phyloP scores from a whole-genome alignment of 2,329 filamentous ascomycete genomes.

The Sclerotinia minor region DNA sequence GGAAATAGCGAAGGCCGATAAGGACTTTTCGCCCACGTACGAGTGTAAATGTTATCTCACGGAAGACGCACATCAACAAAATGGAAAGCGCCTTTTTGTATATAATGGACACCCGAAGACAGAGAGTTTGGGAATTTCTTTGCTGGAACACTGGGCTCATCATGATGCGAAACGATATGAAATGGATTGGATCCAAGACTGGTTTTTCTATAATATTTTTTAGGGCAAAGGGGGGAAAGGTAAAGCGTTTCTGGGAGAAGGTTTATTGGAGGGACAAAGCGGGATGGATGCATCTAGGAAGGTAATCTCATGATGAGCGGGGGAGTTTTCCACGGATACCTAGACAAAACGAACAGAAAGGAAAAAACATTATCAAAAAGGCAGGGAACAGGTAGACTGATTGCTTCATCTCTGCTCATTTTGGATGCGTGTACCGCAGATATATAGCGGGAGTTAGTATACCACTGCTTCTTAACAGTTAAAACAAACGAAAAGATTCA shows the following conservation, averaged over 20 bases:
- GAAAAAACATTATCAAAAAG: neutral
- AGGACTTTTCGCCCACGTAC: constrained; percentile 1
- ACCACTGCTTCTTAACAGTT: neutral
- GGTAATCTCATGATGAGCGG: constrained; percentile 6
- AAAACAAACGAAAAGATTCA: neutral
- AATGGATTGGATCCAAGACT: constrained; percentile 10
- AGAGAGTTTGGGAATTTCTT: constrained; percentile 15
- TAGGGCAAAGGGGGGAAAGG: neutral
- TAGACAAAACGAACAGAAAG: constrained; percentile 4
- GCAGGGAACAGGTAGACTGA: neutral
- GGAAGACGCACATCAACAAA: neutral
- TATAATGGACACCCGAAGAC: constrained; percentile 12
- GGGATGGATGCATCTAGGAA: constrained; percentile 5
- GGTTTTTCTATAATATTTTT: constrained; percentile 14
- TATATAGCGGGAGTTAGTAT: neutral
- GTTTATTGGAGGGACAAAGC: no score
- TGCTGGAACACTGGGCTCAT: neutral
- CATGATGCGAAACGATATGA: constrained; percentile 12
- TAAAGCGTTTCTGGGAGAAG: neutral
- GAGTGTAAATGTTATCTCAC: constrained; percentile 20
- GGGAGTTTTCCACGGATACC: constrained; percentile 6
- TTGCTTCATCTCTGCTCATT: neutral
- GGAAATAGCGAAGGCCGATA: constrained; percentile 13
- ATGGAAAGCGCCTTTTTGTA: constrained; percentile 14
- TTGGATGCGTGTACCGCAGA: neutral